Evolutionary conservation across 257 asterid species (phyloP), one percentile per base, ranked within the genome.

Genomic region (Solanum lignicaule): DNA sequence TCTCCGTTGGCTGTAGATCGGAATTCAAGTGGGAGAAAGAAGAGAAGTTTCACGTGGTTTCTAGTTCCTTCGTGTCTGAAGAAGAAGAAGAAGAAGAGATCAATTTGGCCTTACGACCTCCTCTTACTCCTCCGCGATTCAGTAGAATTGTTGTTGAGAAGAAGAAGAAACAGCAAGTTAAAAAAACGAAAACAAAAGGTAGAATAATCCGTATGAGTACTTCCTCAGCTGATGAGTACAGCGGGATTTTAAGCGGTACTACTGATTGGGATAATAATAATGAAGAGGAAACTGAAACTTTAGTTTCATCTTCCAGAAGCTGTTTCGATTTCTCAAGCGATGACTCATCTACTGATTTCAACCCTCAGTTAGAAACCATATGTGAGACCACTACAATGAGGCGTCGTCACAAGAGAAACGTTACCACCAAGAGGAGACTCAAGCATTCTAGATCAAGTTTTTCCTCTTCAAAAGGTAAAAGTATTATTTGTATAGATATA

Each of bases 41-140:
- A 58, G 98, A 91, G 8, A 93, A 94, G 75, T 93, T 96, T 95
- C 97, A 94, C 86, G 95, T 93, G 58, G 89, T 95, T 83, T 94
- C 94, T 55, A 90, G 92, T 35, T 87, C 91, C 39, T 86, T 68
- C 69, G 48, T 73, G 29, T 73, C 82, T 35, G 82, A 73, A 33
- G 46, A 73, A 18, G 78, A 71, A 31, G 79, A 32, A 29, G 89
- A 88, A 8, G 39, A 35, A 35, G 87, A 66, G 55, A 65, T 84
- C 32, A 88, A 58, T 4, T 32, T 36, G 38, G 72, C 84, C 7
- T 29, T 85, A 35, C 79, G 88, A 4, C 90, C 91, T 10, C 60
- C 87, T 21, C 33, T 71, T 23, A 87, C 92, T 23, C 91, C 82
- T 58, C 93, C n/a, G 33, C 66, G 78, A 76, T 33, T 46, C 32